These are phyloP conservation scores for Globisporangium radiosum DNA, from an alignment of 352 stramenopile genomes.

Conservation along the genomic window DNA sequence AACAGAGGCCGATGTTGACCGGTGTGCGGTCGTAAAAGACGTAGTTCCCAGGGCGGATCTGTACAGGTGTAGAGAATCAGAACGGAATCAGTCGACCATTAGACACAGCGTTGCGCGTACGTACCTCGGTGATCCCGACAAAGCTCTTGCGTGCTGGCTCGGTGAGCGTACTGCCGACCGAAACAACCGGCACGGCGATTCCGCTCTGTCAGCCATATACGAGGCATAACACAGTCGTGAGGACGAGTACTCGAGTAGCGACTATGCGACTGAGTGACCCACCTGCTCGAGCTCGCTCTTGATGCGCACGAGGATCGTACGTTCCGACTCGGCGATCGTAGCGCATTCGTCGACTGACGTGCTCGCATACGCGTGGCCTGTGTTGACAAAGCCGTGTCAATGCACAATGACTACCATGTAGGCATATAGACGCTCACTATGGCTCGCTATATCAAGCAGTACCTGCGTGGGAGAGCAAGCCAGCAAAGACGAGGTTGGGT, in stretches of 20 bases:
- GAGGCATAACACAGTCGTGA: no score
- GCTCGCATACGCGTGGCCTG: conserved; percentile 56
- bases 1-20: conserved; percentile 55
- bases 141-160: conserved; percentile 56
- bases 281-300: conserved; percentile 43
- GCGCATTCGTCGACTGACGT: conserved; percentile 42
- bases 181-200: conserved; percentile 50
- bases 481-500: conserved; percentile 40
- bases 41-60: conserved; percentile 72
- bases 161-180: conserved; percentile 59
- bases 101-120: no score
- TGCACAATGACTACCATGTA: no score
- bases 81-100: no score
- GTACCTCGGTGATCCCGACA: conserved; percentile 58
- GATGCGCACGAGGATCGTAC: conserved; percentile 59
- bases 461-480: conserved; percentile 60
- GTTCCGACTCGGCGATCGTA: conserved; percentile 48
- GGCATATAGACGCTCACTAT: no score
- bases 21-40: conserved; percentile 72
- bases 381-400: neutral
- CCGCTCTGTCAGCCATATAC: conserved; percentile 18
- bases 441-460: neutral
- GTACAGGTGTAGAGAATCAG: neutral
- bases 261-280: neutral
- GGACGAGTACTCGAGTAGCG: neutral